These are phyloP conservation scores for Vanderwaltozyma tropicalis DNA, from an alignment of 805 yeast species.

Conservation along the genomic window DNA sequence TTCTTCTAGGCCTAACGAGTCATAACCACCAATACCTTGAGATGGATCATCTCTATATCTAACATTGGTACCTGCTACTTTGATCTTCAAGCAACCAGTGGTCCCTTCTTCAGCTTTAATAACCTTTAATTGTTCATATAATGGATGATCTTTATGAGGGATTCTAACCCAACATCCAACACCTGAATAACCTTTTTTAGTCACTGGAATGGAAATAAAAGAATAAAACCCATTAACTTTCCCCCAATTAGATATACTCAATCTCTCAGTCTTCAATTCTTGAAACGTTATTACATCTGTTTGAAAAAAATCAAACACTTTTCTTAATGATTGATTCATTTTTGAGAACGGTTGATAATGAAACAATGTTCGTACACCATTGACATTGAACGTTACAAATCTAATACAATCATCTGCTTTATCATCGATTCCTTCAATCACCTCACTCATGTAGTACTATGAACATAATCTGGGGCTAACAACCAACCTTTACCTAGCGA, in stretches of 20 bases:
- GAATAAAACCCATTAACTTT: slow-evolving; percentile 47
- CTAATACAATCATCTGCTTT: slow-evolving; percentile 25
- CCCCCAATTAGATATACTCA: slow-evolving; percentile 39
- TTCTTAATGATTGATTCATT: slow-evolving; percentile 22
- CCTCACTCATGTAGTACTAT: not conserved
- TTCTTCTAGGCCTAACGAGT: slow-evolving; percentile 21
- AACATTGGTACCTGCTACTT: slow-evolving; percentile 2
- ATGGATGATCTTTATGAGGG: slow-evolving; percentile 37
- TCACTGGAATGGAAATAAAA: slow-evolving; percentile 57
- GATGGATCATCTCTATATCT: slow-evolving; percentile 15
- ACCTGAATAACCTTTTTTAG: slow-evolving; percentile 81
- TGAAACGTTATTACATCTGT: slow-evolving; percentile 82
- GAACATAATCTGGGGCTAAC: no score
- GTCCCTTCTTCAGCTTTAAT: slow-evolving; percentile 83
- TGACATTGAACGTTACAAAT: slow-evolving; percentile 70
- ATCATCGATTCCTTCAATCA: not conserved
- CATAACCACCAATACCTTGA: slow-evolving; percentile 64
- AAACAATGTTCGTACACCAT: slow-evolving; percentile 70
- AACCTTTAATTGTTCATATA: slow-evolving; percentile 37
- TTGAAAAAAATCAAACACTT: slow-evolving; percentile 41
- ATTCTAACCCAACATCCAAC: slow-evolving; percentile 71
- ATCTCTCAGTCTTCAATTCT: slow-evolving; percentile 59
- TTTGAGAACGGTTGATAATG: slow-evolving; percentile 80
- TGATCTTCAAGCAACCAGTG: slow-evolving; percentile 46
- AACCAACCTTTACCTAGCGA: no score